Base-by-base conservation (phyloP, 1,284 basidiomycete genomes). In the Pholiota adiposa region DNA sequence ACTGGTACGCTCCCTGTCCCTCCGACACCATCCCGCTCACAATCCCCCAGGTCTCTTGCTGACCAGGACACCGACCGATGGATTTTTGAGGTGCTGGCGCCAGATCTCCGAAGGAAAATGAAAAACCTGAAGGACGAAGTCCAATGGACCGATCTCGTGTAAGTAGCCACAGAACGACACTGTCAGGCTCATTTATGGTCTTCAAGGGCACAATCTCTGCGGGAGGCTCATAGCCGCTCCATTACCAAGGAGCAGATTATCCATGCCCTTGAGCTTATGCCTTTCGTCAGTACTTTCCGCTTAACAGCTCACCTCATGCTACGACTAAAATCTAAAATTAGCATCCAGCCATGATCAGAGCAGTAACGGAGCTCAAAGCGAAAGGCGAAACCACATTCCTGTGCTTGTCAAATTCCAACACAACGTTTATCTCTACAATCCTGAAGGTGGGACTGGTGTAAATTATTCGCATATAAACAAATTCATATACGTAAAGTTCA, bases 21-120 rank as follows among this genome's bases (percentile, higher is more conserved):
- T 8, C 18, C 14, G 21, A 19, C 48, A 43, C 29, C 5, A 25
- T 44, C 63, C 34, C 58, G 34, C 21, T 33, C 34, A 38, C 54
- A 53, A 23, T 14, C 29, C 19, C 14, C 19, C 68, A 93, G 91
- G 92, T 93, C 92, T 50, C 82, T 92, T 75, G 90, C 90, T 58
- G 97, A 99, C 78, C 96, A 98, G 78, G 97, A 99, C 78, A 92
- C 96, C 3, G 97, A 99, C 77, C 85, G 96, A 77, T 99, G 93
- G 88, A 84, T 98, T 58, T 93, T 98, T 70, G 97, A 99, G 73
- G 93, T 96, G 51, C 85, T 97, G 34, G 90, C 88, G 2, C 92
- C 92, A 2, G 86, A 92, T 64, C 81, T 98, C 48, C 89, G 97
- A 56, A 82, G 93, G 51, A 88, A 92, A 72, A 88, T 98, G 80